phyloP scores from a whole-genome alignment of 176 grass and related monocot genomes.

The Cenchrus americanus region DNA sequence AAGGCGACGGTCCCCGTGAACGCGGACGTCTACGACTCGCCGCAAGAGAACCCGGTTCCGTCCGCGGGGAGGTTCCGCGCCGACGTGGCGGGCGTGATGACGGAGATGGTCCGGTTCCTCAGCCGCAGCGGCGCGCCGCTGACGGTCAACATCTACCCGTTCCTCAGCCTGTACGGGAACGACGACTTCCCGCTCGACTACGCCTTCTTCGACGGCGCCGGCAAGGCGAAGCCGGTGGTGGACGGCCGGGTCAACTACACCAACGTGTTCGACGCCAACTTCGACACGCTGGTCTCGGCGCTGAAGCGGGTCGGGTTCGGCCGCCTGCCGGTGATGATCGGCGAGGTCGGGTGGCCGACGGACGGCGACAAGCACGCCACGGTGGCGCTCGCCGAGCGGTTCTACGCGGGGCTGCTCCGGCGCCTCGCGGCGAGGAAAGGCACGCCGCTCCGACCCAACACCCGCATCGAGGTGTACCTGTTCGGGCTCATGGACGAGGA shows the following conservation, averaged over 20 bases:
- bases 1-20: conserved; percentile 78
- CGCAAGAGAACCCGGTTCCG: conserved; percentile 53
- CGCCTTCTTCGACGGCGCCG: conserved; percentile 62
- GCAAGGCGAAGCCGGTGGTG: conserved; percentile 36
- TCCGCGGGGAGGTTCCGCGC: conserved; percentile 66
- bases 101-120: conserved; percentile 56
- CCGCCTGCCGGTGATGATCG: conserved; percentile 56
- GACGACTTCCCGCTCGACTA: conserved; percentile 69
- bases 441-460: conserved; percentile 57
- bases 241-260: conserved; percentile 57
- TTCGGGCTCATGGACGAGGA: conserved; percentile 86
- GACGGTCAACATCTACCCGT: conserved; percentile 78
- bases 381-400: conserved; percentile 50
- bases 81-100: conserved; percentile 52
- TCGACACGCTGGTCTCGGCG: conserved; percentile 71
- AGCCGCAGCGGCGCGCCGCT: conserved; percentile 57
- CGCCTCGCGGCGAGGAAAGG: conserved; percentile 50
- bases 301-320: conserved; percentile 46
- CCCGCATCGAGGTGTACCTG: conserved; percentile 59
- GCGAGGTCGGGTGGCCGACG: conserved; percentile 85
- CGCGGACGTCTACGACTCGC: conserved; percentile 85
- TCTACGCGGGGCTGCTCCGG: conserved; percentile 64
- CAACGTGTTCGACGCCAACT: conserved; percentile 94
- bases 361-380: conserved; percentile 70
- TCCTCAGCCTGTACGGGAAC: conserved; percentile 71